A percentile compares a stretch with the other conserved stretches of the same genome.
Evolutionary conservation across 768 basidiomycete genomes (phyloP).

Genomic region (Peribolospora kevripleyi): DNA sequence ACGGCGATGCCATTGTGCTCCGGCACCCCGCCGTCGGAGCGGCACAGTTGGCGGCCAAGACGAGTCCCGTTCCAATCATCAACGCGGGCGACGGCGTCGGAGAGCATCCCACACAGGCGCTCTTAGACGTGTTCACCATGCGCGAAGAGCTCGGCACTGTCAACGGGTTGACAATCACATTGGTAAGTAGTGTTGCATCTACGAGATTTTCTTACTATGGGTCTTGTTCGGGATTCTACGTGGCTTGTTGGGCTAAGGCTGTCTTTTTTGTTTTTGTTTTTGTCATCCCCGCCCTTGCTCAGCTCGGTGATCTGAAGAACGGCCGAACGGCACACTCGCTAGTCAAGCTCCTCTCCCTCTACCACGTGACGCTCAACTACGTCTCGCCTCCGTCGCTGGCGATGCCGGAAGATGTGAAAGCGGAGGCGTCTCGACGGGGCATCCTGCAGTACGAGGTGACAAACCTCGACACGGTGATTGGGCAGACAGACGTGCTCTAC

Average conservation of each 20-base stretch:
- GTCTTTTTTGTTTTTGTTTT: not conserved
- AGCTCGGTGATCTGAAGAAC: conserved; percentile 90
- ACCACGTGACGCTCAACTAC: conserved; percentile 84
- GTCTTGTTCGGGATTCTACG: no score
- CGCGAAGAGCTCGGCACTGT: conserved; percentile 94
- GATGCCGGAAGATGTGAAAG: conserved; percentile 70
- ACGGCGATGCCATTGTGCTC: conserved; percentile 79
- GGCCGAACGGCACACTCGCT: conserved; percentile 93
- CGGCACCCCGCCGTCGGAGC: conserved; percentile 86
- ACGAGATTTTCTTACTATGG: not conserved
- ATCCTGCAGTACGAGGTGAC: conserved; percentile 55
- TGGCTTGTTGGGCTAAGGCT: not conserved
- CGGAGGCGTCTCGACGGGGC: conserved; percentile 60
- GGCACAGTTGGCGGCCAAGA: conserved; percentile 86
- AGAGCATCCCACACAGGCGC: conserved; percentile 80
- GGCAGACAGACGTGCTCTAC: conserved; percentile 84
- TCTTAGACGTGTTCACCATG: conserved; percentile 48
- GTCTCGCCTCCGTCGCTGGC: conserved; percentile 63
- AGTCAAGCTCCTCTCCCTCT: conserved; percentile 70
- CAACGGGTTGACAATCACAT: conserved; percentile 65
- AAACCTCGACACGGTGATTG: conserved; percentile 71
- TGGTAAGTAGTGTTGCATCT: conserved; percentile 1
- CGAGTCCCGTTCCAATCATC: conserved; percentile 78
- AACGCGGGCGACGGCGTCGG: conserved; percentile 95
- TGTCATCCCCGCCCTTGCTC: conserved; percentile 20